These are phyloP conservation scores for Tylopilus balloui DNA, from an alignment of 768 basidiomycete genomes.

Conservation along the genomic window DNA sequence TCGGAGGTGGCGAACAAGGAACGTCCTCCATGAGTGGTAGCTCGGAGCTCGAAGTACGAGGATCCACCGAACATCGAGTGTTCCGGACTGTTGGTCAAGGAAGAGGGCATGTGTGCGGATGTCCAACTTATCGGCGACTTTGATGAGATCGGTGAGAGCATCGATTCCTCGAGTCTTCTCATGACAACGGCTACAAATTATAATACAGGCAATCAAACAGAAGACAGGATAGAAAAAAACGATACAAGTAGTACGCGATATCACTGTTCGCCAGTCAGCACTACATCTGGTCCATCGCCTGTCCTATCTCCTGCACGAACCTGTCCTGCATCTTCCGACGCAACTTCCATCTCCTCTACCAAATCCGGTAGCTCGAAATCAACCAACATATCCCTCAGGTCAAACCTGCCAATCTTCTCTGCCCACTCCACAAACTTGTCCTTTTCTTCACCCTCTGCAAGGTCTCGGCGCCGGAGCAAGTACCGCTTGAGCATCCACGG, in stretches of 20 bases:
- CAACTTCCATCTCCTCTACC: constrained; percentile 9
- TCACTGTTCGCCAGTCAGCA: constrained; percentile 6
- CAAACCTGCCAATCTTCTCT: constrained; percentile 21
- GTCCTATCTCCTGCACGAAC: neutral
- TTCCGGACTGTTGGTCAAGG: neutral
- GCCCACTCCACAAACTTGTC: constrained; percentile 13
- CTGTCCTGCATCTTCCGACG: neutral
- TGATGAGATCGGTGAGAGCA: too few species aligned
- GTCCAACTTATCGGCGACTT: neutral
- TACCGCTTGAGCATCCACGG: constrained; percentile 29
- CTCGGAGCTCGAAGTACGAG: constrained; percentile 20
- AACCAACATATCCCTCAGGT: constrained; percentile 20
- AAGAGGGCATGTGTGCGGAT: constrained; percentile 6
- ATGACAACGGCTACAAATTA: neutral
- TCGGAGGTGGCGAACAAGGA: constrained; percentile 44
- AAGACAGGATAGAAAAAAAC: neutral
- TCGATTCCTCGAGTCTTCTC: too few species aligned
- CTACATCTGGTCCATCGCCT: neutral
- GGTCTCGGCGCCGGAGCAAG: constrained; percentile 21
- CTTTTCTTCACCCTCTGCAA: constrained; percentile 15
- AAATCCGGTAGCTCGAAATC: constrained; percentile 15
- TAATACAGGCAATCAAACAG: constrained; percentile 1
- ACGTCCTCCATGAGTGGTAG: constrained; percentile 48
- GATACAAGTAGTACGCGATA: neutral
- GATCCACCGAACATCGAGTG: neutral